Conservation (phyloP, 345 rosid genomes). For the Corchorus olitorius region DNA sequence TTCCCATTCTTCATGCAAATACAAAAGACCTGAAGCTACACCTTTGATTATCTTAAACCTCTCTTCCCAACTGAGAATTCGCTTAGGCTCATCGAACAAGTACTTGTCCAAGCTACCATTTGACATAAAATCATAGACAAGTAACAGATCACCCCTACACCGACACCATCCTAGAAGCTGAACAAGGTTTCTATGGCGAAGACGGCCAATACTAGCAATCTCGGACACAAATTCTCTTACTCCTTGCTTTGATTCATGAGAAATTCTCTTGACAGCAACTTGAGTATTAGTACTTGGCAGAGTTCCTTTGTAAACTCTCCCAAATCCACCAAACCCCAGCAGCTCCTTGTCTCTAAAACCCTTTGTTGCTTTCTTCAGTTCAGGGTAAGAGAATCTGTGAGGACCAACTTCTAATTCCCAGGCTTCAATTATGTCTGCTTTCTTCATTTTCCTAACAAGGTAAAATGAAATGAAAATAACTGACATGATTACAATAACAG, state of each 20-base stretch:
- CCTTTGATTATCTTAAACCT: constrained; percentile 78
- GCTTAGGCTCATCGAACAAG: constrained; percentile 60
- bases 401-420: constrained; percentile 92
- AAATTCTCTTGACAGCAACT: constrained; percentile 80
- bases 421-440: constrained; percentile 61
- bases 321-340: constrained; percentile 86
- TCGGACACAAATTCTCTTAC: constrained; percentile 80
- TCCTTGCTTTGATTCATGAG: constrained; percentile 83
- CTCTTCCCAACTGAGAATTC: constrained; percentile 70
- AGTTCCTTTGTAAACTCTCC: constrained; percentile 81
- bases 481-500: constrained; percentile 31
- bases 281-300: constrained; percentile 47
- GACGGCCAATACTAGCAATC: constrained; percentile 79
- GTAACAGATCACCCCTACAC: constrained; percentile 53
- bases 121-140: constrained; percentile 89
- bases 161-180: constrained; percentile 88
- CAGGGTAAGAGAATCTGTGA: constrained; percentile 71
- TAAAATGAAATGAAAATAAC: constrained; percentile 38
- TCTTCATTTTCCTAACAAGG: constrained; percentile 43
- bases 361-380: constrained; percentile 76
- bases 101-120: constrained; percentile 90
- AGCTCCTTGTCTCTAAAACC: constrained; percentile 80
- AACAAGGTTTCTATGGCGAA: constrained; percentile 88
- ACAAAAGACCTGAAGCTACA: constrained; percentile 81
- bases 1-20: constrained; percentile 95